Base-by-base conservation (phyloP, 495 filamentous ascomycete genomes). In the Xylaria palmicola region DNA sequence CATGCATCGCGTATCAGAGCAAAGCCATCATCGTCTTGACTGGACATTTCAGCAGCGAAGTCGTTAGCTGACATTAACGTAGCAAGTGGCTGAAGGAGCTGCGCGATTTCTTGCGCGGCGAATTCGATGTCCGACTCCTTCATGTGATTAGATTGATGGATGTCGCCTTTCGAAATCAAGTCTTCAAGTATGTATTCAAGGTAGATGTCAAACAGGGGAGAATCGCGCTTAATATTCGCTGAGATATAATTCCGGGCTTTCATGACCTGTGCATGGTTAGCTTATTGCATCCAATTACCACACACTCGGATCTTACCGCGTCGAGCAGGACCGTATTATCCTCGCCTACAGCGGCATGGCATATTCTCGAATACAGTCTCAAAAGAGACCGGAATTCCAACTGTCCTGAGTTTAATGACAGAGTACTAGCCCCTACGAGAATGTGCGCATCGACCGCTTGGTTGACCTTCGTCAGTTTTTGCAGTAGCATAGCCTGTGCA, bases 401-500 rank as follows among this genome's bases (percentile, higher is more conserved):
- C 56, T 83, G 81, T 26, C 87, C 90, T 55, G 88, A 90, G 66
- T 79, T 86, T 9, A 90, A 72, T 22, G 90, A 90, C n/a, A 98
- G 75, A 5, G 80, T 72, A 32, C 92, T 91, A 24, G 90, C 85
- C 37, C 95, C 93, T 20, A 81, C 85, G 45, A 98, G 86, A 48
- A 98, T 93, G 54, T 86, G 86, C 12, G 88, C 83, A 77, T 97
- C 92, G 7, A 96, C 86, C 1, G 81, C 72, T 59, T 82, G 75
- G 68, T 83, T 93, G 37, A 97, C 80, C 67, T 92, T 93, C 8
- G 88, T 87, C 63, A 97, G 85, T 71, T 98, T 95, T 66, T 98
- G 94, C 7, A 96, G 75, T 17, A 98, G 83, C 89, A 98, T 97
- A 4, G 92, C 93, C 66, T 96, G 89, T n/a, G 92, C 92, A 55